Evolutionary conservation across 2,329 filamentous ascomycete genomes (phyloP), one percentile per base, ranked within the genome.

Genomic region (Fusarium austroafricanum): DNA sequence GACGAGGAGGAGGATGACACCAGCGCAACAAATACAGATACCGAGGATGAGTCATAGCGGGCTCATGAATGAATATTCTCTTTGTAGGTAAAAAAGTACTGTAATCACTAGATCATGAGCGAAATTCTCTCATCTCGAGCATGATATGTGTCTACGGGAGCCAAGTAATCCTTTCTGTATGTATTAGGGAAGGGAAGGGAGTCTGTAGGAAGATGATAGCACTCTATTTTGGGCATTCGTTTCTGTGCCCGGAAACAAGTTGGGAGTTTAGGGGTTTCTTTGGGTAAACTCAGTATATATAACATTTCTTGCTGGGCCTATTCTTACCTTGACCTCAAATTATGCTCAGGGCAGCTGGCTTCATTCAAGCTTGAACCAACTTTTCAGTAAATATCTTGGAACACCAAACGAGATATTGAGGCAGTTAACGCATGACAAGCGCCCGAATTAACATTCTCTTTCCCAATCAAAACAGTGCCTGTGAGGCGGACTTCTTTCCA

Each of bases 11-110:
- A 83, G 73, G 84, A 86, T 29, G 87, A 89, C 76, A 89, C 88
- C 35, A 90, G 88, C 73, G 89, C 86, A 66, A 92, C 89, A 15
- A 89, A 92, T 75, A 90, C 88, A 14, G 87, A 90, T 70, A 91
- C 89, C 3, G 89, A 91, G 75, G 84, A 87, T 29, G 86, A 89
- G 77, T 83, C 84, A 75, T 86, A 77, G 68, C 39, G 18, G 21
- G 38, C 28, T 50, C n/a, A 58, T 26, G 26, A 37, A 5, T 52
- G 33, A 35, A 35, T 35, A n/a, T 17, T 40, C 53, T 42, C 18
- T 40, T 64, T 38, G n/a, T 64, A 49, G 56, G n/a, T 53, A 28
- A 43, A 55, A 55, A 64, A 52, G 50, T 55, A 55, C 51, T 52
- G 47, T 59, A 62, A 63, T 55, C 39, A 52, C 37, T 39, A 38